phyloP scores from a whole-genome alignment of 148 eudicot genomes.

The Oxyria digyna region DNA sequence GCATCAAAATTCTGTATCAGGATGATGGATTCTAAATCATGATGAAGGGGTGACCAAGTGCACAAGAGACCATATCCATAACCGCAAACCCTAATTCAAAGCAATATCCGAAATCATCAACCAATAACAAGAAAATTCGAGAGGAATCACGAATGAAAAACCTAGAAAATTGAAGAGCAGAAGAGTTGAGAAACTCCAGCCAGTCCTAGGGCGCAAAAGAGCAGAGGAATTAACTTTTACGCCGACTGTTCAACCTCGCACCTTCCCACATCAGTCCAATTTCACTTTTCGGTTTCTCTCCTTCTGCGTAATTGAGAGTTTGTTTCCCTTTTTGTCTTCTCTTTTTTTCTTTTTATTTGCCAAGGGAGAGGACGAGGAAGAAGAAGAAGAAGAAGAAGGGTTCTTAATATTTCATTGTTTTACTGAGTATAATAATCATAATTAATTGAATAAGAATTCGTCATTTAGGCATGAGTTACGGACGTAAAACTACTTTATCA shows the following conservation, averaged over 20 bases:
- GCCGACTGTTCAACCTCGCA: neutral
- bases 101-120: neutral
- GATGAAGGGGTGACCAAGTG: neutral
- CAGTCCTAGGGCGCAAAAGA: neutral
- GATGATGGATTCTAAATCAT: neutral
- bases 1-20: neutral
- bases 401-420: slow-evolving; percentile 10
- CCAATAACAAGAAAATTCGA: neutral
- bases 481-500: slow-evolving; percentile 24
- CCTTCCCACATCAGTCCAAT: neutral
- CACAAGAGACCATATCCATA: neutral
- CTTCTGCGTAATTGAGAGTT: neutral
- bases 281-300: neutral
- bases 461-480: slow-evolving; percentile 12
- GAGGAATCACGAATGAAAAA: neutral
- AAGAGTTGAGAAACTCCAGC: neutral
- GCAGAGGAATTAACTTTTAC: neutral
- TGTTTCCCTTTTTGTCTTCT: neutral
- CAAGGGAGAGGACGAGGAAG: neutral
- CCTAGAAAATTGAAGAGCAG: neutral
- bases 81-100: slow-evolving; percentile 5
- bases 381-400: neutral
- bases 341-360: neutral
- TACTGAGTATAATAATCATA: too few relatives aligned
- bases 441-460: neutral